Base-by-base conservation (phyloP, 139 green algal genomes). In the Volvox africanus region DNA sequence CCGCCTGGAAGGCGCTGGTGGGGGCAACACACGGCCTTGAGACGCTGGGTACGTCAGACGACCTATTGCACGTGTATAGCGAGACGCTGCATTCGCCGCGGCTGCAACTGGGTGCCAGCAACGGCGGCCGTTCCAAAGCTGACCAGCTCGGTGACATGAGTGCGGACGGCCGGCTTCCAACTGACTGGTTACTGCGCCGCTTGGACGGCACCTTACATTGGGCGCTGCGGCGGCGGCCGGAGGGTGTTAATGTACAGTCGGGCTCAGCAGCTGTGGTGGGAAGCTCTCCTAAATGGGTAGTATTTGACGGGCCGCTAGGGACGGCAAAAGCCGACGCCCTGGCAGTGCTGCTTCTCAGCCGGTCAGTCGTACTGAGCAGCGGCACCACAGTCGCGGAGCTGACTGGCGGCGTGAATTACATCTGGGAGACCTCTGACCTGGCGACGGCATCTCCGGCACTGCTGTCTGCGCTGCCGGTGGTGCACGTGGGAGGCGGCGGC, bases 261-360 rank as follows among this genome's bases (percentile, higher is more conserved):
- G 76, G 61, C 33, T 69, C 33, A 1, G 87, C 76, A 22, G 14
- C 75, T 1, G 30, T 75, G 28, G 78, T 91, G 75, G 83, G 79
- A 26, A 55, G 21, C 19, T 61, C 67, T 61, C 81, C 91, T 0
- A 36, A 71, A 28, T 94, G 92, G 92, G 67, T 94, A 30, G 87
- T 94, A 44, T 61, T 94, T 33, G 92, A 94, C 32, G 92, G 92
- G 21, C 92, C 92, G 13, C 87, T 94, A 35, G 87, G 76, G 28
- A 92, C 89, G 33, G 81, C 75, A 2, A 61, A 81, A 2, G 86
- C 90, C 13, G 92, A 94, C 61, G 22, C 33, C 21, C 35, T 91
- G 44, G 13, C 24, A 19, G 37, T 55, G 33, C 22, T 79, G 75
- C 76, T 91, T 76, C 76, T 86, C 32, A 65, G 44, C 19, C n/a